Base-by-base conservation (phyloP, 768 basidiomycete species). In the Lentinula sp. region DNA sequence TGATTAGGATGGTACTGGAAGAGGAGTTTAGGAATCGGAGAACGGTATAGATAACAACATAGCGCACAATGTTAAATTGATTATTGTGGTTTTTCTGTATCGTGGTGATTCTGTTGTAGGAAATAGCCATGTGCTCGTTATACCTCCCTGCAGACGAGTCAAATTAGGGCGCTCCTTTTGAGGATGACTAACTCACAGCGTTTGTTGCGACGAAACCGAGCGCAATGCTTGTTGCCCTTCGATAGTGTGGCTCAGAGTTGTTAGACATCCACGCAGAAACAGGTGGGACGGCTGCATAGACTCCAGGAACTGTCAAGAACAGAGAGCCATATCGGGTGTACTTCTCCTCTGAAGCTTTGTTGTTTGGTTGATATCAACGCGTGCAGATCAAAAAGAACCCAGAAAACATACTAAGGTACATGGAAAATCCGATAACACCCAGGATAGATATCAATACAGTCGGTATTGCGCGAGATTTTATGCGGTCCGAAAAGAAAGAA, bases 81-180 rank as follows among this genome's bases (percentile, higher is more conserved):
- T 72, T 28, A 76, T 75, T 0, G 71, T 76, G 1, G 76, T 74
- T 52, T 71, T 73, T 32, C 60, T 72, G 61, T 73, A 77, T 15
- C 66, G 68, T 5, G 76, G 75, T 3, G 73, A 73, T 63, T 76
- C 73, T 8, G 71, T 76, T 0, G 74, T 72, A 16, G 76, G 76
- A 66, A 73, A 75, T 9, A 72, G 65, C 76, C 75, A 77, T 4
- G 76, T 76, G 61, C 75, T 77, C 32, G 74, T 64, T 32, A 76
- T 75, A 28, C 76, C 76, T 20, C 76, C 76, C 74, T 77, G 37
- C 9, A 60, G 41, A 32, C 33, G 9, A 18, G 18, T 32, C 12
- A 10, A 5, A 4, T 41, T 16, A 32, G n/a, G n/a, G n/a, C n/a
- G n/a, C n/a, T n/a, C n/a, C n/a, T n/a, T n/a, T n/a, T n/a, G n/a